Evolutionary conservation across 2,329 filamentous ascomycete genomes (phyloP).

Genomic region (Talaromyces sp.): DNA sequence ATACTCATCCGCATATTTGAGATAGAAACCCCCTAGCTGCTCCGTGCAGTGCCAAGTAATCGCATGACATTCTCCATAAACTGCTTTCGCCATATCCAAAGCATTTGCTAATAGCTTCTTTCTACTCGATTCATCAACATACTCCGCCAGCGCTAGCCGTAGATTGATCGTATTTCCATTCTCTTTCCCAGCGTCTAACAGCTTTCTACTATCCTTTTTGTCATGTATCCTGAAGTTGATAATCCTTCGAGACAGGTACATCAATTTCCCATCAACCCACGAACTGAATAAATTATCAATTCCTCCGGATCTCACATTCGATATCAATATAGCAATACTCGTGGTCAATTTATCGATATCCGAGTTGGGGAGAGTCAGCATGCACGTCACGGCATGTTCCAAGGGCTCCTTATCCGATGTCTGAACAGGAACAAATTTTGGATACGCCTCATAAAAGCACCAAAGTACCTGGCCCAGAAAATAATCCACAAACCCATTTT

Average conservation of each 20-base stretch:
- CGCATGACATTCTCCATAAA: slow-evolving; percentile 5
- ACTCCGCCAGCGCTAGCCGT: neutral
- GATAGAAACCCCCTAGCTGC: neutral
- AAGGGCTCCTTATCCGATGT: slow-evolving; percentile 1
- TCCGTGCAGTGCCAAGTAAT: slow-evolving; percentile 10
- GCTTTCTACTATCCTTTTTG: neutral
- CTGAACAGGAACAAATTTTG: neutral
- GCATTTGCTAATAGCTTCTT: neutral
- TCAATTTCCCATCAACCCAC: slow-evolving; percentile 7
- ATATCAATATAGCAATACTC: neutral
- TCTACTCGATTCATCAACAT: neutral
- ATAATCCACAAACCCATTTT: neutral
- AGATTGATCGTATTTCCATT: slow-evolving; percentile 4
- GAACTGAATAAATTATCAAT: neutral
- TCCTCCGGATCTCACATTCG: neutral
- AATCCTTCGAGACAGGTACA: neutral
- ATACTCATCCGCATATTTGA: neutral
- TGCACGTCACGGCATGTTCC: neutral
- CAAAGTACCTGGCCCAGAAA: slow-evolving; percentile 12
- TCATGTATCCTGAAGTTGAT: neutral
- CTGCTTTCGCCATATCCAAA: neutral
- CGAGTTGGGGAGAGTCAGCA: slow-evolving; percentile 3
- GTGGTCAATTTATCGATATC: slow-evolving; percentile 3
- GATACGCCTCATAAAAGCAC: slow-evolving; percentile 12
- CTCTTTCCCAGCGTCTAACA: neutral